phyloP scores from a whole-genome alignment of 75 land plant species.

The Picea sitchensis region DNA sequence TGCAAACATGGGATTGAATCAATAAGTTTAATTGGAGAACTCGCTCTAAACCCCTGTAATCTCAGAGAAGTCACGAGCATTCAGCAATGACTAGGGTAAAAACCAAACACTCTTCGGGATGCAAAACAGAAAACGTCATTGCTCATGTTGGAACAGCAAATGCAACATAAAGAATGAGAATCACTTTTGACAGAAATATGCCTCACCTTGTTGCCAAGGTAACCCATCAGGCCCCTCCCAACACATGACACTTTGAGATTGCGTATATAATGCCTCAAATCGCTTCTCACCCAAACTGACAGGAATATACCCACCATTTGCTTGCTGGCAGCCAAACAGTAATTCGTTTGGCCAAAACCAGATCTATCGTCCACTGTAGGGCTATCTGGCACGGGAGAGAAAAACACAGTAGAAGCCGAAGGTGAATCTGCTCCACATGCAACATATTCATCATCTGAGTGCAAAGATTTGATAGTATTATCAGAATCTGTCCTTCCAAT shows the following conservation, averaged over 20 bases:
- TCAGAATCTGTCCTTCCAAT: conserved; percentile 46
- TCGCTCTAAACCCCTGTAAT: background rate
- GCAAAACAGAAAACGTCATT: background rate
- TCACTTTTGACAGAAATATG: background rate
- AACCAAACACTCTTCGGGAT: background rate
- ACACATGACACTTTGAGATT: conserved; percentile 91
- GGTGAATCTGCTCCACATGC: conserved; percentile 39
- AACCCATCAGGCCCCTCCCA: conserved; percentile 94
- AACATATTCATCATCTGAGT: conserved; percentile 63
- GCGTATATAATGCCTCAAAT: conserved; percentile 52
- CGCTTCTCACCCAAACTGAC: conserved; percentile 79
- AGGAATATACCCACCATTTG: conserved; percentile 99
- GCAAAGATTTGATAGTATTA: conserved; percentile 26
- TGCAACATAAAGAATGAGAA: background rate
- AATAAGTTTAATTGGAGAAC: conserved; percentile 3
- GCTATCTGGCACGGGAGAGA: conserved; percentile 42
- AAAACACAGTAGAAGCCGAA: conserved; percentile 33
- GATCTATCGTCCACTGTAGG: conserved; percentile 36
- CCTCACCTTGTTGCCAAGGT: conserved; percentile 92
- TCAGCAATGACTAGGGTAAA: background rate
- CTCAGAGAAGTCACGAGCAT: background rate
- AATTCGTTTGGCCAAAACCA: conserved; percentile 38
- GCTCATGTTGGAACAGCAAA: conserved; percentile 7
- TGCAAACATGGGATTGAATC: conserved; percentile 21
- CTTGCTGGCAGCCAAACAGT: conserved; percentile 80